phyloP scores from a whole-genome alignment of 805 yeast species.

The Candida verbasci region DNA sequence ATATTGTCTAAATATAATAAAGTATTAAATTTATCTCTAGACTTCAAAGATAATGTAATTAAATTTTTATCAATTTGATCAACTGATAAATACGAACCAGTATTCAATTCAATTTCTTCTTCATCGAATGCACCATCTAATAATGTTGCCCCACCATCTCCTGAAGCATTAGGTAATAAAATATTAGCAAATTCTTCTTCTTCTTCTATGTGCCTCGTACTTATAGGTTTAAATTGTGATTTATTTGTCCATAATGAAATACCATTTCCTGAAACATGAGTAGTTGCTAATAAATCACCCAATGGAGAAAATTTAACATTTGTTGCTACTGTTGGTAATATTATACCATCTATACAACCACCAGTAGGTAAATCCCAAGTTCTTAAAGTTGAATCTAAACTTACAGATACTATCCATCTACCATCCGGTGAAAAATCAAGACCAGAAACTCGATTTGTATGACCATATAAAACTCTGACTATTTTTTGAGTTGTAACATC shows the following conservation, averaged over 20 bases:
- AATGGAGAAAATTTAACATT: slow-evolving; percentile 74
- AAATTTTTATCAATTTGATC: slow-evolving; percentile 61
- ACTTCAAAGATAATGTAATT: slow-evolving; percentile 70
- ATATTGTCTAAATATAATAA: slow-evolving; percentile 78
- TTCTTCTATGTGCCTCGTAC: slow-evolving; percentile 70
- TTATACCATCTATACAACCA: slow-evolving; percentile 89
- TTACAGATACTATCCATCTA: slow-evolving; percentile 84
- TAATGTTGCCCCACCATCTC: slow-evolving; percentile 67
- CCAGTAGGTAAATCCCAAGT: slow-evolving; percentile 99
- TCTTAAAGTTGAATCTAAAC: slow-evolving; percentile 82
- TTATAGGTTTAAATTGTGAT: slow-evolving; percentile 74
- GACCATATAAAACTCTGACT: slow-evolving; percentile 88
- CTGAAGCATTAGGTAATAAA: slow-evolving; percentile 70
- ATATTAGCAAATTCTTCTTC: slow-evolving; percentile 67
- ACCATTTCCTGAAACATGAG: slow-evolving; percentile 89
- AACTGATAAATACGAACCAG: slow-evolving; percentile 43
- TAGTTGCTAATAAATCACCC: slow-evolving; percentile 87
- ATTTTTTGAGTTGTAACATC: slow-evolving; percentile 78
- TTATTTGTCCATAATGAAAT: slow-evolving; percentile 89
- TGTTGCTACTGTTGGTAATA: slow-evolving; percentile 75
- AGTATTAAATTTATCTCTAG: slow-evolving; percentile 76
- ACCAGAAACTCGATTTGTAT: slow-evolving; percentile 79
- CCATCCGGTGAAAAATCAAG: slow-evolving; percentile 93
- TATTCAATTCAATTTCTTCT: slow-evolving; percentile 27
- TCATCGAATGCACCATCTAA: slow-evolving; percentile 73